These are phyloP conservation scores for Coemansia furcata DNA, from an alignment of 192 early-diverging fungal genomes.

Conservation along the genomic window DNA sequence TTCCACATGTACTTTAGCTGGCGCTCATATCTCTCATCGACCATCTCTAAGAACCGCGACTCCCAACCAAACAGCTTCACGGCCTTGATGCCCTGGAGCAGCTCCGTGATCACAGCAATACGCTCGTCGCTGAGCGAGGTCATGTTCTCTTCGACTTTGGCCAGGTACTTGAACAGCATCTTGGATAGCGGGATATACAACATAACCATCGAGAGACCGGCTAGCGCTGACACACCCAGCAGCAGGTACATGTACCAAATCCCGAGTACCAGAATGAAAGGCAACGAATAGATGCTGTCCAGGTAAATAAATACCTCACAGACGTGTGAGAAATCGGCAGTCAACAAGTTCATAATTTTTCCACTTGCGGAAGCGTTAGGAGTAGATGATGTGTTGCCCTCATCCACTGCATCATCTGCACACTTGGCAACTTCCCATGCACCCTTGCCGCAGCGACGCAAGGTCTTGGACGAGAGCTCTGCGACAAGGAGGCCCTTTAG, in stretches of 20 bases:
- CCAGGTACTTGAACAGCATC: conserved; percentile 51
- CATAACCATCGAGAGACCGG: conserved; percentile 67
- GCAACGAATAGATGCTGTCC: conserved; percentile 57
- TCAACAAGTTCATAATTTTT: conserved; percentile 65
- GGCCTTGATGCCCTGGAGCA: conserved; percentile 80
- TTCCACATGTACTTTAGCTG: conserved; percentile 60
- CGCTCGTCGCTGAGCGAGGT: conserved; percentile 58
- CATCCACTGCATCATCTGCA: conserved; percentile 11
- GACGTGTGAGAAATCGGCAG: conserved; percentile 63
- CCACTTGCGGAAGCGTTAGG: conserved; percentile 45
- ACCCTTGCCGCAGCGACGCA: conserved; percentile 56
- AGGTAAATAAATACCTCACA: conserved; percentile 53
- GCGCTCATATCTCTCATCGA: conserved; percentile 60
- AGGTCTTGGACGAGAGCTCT: conserved; percentile 64
- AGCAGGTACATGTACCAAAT: conserved; percentile 65
- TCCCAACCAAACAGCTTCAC: conserved; percentile 92
- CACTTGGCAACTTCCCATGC: conserved; percentile 36
- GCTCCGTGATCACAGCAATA: conserved; percentile 71
- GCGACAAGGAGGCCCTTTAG: conserved; percentile 57
- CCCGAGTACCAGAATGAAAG: conserved; percentile 63
- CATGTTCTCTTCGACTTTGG: conserved; percentile 21
- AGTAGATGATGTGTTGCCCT: conserved; percentile 22
- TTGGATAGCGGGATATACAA: conserved; percentile 55
- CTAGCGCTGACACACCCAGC: conserved; percentile 72
- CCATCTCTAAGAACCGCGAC: conserved; percentile 62